Conservation (phyloP, 2,329 filamentous ascomycete species). For the Fusarium heterosporum region DNA sequence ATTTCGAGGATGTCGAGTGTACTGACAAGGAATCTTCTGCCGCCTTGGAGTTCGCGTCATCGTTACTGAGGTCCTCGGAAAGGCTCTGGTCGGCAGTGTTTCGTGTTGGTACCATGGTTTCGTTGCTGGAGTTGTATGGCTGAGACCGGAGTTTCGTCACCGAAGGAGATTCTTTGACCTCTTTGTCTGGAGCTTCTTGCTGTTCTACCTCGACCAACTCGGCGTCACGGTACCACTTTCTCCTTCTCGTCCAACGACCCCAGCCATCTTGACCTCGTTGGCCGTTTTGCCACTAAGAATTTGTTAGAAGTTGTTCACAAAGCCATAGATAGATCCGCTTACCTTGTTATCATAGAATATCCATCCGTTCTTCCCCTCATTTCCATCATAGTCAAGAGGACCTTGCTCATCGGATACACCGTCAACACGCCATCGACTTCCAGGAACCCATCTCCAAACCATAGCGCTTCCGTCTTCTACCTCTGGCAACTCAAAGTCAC, state of each 20-base stretch:
- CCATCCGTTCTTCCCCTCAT: slow-evolving; percentile 81
- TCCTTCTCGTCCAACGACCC: slow-evolving; percentile 90
- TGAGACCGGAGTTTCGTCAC: slow-evolving; percentile 43
- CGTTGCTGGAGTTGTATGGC: slow-evolving; percentile 52
- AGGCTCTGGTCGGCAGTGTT: slow-evolving; percentile 40
- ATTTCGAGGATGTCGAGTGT: slow-evolving; percentile 62
- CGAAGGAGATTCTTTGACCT: slow-evolving; percentile 43
- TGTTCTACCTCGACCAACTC: slow-evolving; percentile 83
- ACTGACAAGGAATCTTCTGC: slow-evolving; percentile 60
- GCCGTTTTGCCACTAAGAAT: slow-evolving; percentile 85
- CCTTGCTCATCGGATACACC: slow-evolving; percentile 68
- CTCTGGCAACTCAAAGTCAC: slow-evolving; percentile 72
- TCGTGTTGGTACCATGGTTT: slow-evolving; percentile 53
- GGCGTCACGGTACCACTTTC: slow-evolving; percentile 97
- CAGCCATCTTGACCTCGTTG: slow-evolving; percentile 88
- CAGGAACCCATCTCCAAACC: slow-evolving; percentile 82
- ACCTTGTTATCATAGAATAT: slow-evolving; percentile 99
- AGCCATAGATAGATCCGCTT: slow-evolving; percentile 32
- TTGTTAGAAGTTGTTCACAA: slow-evolving; percentile 4
- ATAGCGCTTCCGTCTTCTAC: slow-evolving; percentile 70
- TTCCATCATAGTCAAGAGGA: slow-evolving; percentile 63
- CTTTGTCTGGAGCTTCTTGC: slow-evolving; percentile 50
- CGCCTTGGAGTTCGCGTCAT: slow-evolving; percentile 47
- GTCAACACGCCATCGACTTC: slow-evolving; percentile 88
- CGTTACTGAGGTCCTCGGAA: slow-evolving; percentile 44